Evolutionary conservation across 2,329 filamentous ascomycete genomes (phyloP).

Genomic region (Clonostachys chloroleuca): DNA sequence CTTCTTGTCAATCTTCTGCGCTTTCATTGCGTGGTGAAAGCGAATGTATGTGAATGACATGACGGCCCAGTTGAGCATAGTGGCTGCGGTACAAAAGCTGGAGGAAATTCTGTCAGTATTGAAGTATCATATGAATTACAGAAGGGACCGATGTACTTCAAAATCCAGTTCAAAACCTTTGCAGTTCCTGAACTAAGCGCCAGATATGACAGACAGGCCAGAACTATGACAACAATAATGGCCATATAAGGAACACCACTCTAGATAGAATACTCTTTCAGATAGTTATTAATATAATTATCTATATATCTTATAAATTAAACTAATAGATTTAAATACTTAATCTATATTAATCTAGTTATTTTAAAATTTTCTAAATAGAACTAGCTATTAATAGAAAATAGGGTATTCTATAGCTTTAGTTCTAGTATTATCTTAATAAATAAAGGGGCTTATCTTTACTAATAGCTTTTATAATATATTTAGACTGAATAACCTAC

Average conservation of each 20-base stretch:
- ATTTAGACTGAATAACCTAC: too few relatives aligned
- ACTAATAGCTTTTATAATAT: too few relatives aligned
- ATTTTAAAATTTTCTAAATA: too few relatives aligned
- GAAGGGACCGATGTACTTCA: neutral
- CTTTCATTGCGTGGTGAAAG: slow-evolving; percentile 2
- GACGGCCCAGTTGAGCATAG: slow-evolving; percentile 1
- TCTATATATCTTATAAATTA: too few relatives aligned
- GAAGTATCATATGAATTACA: neutral
- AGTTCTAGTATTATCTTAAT: too few relatives aligned
- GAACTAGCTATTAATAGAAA: too few relatives aligned
- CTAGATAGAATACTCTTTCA: too few relatives aligned
- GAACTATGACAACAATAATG: neutral
- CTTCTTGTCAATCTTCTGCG: slow-evolving; percentile 2
- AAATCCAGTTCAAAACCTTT: slow-evolving; percentile 1
- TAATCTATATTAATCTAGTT: too few relatives aligned
- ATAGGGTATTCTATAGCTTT: too few relatives aligned
- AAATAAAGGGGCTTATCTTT: too few relatives aligned
- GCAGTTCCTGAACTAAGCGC: neutral
- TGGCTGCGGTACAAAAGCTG: slow-evolving; percentile 1
- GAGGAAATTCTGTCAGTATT: neutral
- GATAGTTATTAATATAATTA: too few relatives aligned
- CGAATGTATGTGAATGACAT: slow-evolving; percentile 4
- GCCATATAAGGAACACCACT: slow-evolving; percentile 1
- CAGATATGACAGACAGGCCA: slow-evolving; percentile 1
- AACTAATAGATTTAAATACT: too few relatives aligned